These are phyloP conservation scores for Auriscalpium orientale DNA, from an alignment of 768 basidiomycete species.

Conservation along the genomic window DNA sequence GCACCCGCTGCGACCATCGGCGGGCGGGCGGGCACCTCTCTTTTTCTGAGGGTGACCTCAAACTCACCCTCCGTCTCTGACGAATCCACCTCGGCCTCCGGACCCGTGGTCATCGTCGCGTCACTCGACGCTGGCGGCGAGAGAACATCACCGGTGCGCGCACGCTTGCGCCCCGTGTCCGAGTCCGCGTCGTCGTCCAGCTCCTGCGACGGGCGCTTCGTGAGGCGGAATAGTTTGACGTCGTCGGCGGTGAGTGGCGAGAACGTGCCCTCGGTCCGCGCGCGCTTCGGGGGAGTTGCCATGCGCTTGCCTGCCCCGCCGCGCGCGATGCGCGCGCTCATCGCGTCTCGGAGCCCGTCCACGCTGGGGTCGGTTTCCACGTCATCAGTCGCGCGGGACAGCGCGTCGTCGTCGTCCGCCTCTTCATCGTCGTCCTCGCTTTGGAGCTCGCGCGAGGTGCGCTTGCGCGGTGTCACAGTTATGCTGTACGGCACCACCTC, in stretches of 20 bases:
- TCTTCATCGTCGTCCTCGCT: conserved; percentile 19
- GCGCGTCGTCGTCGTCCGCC: conserved; percentile 21
- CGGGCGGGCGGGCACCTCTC: background rate
- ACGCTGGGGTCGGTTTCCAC: conserved; percentile 21
- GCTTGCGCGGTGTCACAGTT: background rate
- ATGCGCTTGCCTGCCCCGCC: background rate
- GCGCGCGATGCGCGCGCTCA: conserved; percentile 23
- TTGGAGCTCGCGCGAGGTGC: conserved; percentile 19
- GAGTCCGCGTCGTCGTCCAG: background rate
- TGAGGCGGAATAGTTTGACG: conserved; percentile 3
- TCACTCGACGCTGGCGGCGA: conserved; percentile 2
- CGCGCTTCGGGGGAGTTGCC: conserved; percentile 36
- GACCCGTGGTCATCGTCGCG: background rate
- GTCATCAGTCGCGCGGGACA: conserved; percentile 18
- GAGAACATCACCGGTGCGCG: background rate
- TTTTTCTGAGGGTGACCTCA: background rate
- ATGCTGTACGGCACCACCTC: conserved; percentile 1
- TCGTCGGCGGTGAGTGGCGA: conserved; percentile 13
- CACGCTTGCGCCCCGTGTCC: background rate
- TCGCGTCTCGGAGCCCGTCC: conserved; percentile 14
- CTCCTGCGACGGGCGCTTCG: conserved; percentile 14
- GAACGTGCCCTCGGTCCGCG: conserved; percentile 20
- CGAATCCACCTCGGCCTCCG: background rate
- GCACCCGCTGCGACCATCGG: background rate
- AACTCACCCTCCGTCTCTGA: background rate